Percentiles rank a stretch among this genome's conserved stretches.
These are phyloP conservation scores for Pythium inflatum DNA, from an alignment of 352 stramenopile genomes.

Conservation along the genomic window DNA sequence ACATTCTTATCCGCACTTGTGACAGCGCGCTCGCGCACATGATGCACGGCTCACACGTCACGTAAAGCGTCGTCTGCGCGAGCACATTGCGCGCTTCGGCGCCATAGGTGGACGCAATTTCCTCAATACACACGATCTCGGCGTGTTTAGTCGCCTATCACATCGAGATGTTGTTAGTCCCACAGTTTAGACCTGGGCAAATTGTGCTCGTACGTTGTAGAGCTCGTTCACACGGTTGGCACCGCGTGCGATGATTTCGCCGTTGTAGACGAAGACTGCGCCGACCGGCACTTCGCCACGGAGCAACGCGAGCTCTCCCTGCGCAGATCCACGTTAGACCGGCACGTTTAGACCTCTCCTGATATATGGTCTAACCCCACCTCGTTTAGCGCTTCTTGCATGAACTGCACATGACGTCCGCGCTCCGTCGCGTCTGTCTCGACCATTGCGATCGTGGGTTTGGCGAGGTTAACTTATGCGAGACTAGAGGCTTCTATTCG, in stretches of 20 bases:
- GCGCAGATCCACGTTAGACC: neutral
- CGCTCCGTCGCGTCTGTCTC: neutral
- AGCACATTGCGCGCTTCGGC: conserved; percentile 51
- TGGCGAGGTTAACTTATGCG: conserved; percentile 26
- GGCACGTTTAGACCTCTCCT: too few relatives aligned
- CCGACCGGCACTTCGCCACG: conserved; percentile 91
- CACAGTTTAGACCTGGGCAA: neutral
- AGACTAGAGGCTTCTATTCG: conserved; percentile 4
- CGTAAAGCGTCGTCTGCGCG: conserved; percentile 72
- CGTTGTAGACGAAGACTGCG: conserved; percentile 88
- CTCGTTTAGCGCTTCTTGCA: conserved; percentile 74
- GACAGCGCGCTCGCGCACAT: conserved; percentile 93
- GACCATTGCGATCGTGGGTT: conserved; percentile 11
- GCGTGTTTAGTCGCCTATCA: conserved; percentile 88
- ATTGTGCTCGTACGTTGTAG: conserved; percentile 61
- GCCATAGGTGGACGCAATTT: conserved; percentile 58
- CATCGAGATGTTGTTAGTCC: neutral
- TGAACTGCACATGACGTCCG: conserved; percentile 60
- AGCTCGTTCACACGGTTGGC: conserved; percentile 90
- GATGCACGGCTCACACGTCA: conserved; percentile 95
- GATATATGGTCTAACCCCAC: conserved; percentile 34
- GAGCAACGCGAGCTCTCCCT: conserved; percentile 80
- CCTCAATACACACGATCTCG: conserved; percentile 91
- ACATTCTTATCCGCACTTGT: conserved; percentile 69
- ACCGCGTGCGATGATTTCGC: conserved; percentile 76